phyloP scores from a whole-genome alignment of 73 alveolate species.

The Effrenium voratum region DNA sequence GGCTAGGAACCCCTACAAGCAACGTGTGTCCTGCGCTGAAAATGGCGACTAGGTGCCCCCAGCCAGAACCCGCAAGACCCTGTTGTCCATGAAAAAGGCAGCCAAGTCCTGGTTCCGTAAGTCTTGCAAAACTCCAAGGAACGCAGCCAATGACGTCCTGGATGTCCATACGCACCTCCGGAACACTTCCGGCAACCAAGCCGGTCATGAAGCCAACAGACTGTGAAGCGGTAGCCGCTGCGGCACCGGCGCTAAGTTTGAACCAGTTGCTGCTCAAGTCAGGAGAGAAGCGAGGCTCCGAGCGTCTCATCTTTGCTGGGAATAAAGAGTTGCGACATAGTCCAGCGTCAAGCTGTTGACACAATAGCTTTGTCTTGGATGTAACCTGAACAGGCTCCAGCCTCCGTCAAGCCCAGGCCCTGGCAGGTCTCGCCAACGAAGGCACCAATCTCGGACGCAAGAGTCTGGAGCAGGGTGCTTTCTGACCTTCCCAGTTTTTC shows the following conservation, averaged over 20 bases:
- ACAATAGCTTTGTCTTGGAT: too few species aligned
- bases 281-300: too few species aligned
- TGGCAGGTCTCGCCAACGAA: slow-evolving; percentile 56
- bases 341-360: too few species aligned
- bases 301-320: too few species aligned
- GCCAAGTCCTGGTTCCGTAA: slow-evolving; percentile 16
- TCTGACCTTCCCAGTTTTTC: background rate
- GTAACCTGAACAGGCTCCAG: background rate
- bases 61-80: slow-evolving; percentile 32
- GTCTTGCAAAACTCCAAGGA: background rate
- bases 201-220: too few species aligned
- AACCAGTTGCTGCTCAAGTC: too few species aligned
- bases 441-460: slow-evolving; percentile 40
- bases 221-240: too few species aligned
- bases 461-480: background rate
- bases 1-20: too few species aligned
- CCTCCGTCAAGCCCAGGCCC: slow-evolving; percentile 74
- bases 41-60: background rate
- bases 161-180: slow-evolving; percentile 61
- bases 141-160: too few species aligned
- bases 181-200: background rate
- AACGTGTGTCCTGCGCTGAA: too few species aligned
- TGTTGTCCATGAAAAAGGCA: slow-evolving; percentile 54
- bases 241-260: too few species aligned
- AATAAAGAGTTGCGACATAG: too few species aligned